Evolutionary conservation across 768 basidiomycete genomes (phyloP).

Genomic region (Lyophyllum atratum): DNA sequence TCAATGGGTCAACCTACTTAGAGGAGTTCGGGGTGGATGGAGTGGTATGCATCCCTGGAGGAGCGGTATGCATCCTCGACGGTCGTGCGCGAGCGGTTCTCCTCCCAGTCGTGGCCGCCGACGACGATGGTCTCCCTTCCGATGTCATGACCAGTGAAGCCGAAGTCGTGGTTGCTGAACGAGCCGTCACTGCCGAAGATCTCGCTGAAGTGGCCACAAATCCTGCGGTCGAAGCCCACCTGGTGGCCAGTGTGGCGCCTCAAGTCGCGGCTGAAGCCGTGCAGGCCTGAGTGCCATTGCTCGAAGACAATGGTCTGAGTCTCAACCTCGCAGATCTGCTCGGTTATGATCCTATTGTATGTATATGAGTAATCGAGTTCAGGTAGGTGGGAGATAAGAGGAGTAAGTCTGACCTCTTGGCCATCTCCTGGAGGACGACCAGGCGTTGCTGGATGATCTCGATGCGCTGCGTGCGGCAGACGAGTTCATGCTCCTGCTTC

Average conservation of each 20-base stretch:
- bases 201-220: constrained; percentile 33
- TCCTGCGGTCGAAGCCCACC: constrained; percentile 39
- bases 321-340: constrained; percentile 52
- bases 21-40: constrained; percentile 6
- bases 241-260: constrained; percentile 35
- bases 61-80: constrained; percentile 34
- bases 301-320: constrained; percentile 44
- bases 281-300: constrained; percentile 40
- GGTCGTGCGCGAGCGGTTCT: constrained; percentile 21
- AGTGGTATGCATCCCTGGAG: constrained; percentile 23
- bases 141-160: constrained; percentile 38
- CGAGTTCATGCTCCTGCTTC: constrained; percentile 35
- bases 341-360: constrained; percentile 45
- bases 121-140: constrained; percentile 37
- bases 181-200: constrained; percentile 36
- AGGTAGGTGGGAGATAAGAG: not conserved
- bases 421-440: constrained; percentile 46
- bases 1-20: no score
- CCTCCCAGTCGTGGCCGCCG: constrained; percentile 35
- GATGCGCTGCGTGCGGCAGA: constrained; percentile 38
- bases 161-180: constrained; percentile 37
- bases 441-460: constrained; percentile 48
- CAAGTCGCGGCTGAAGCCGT: constrained; percentile 41
- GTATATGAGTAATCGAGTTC: not conserved
- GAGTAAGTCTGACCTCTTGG: constrained; percentile 46